Base-by-base conservation (phyloP, 495 filamentous ascomycete genomes). In the Penicillium atrosanguineum region DNA sequence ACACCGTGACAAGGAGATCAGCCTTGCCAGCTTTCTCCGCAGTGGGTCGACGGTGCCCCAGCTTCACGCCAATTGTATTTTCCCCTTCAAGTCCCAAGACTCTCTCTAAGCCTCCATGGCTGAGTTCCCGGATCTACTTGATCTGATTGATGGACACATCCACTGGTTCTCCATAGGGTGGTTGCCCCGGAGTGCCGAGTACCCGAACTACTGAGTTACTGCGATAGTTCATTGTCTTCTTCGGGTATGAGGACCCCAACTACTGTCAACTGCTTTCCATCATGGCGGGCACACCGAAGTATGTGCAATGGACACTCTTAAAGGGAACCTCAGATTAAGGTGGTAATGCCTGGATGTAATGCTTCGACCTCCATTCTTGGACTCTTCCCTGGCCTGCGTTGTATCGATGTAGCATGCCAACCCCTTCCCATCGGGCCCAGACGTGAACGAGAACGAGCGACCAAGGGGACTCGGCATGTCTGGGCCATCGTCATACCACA, bases 401-500 rank as follows among this genome's bases (percentile, higher is more conserved):
- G 46, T 37, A 38, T 37, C 47, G 43, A 23, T 38, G 11, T 51
- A 44, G 43, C 48, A 57, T 63, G 43, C 36, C n/a, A 34, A 16
- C 48, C 36, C 15, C 46, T 40, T 48, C 7, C 44, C 44, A 34
- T 14, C 25, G n/a, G 19, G 16, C 23, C 19, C 26, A 25, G 4
- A 31, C 7, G 25, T 11, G 9, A 21, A 31, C 39, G 39, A 37
- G 48, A 26, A 37, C n/a, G 23, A 31, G 16, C 21, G 8, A 34
- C 25, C 34, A 28, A 9, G 16, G 31, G 16, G 31, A 37, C 50
- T 46, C n/a, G 37, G 44, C 48, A 44, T 42, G 52, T 53, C 56
- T 52, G 46, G 46, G 48, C 57, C 28, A 48, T 56, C 47, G 44
- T 56, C 55, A 60, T 63, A 46, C 43, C 46, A 52, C 57, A 60